Conservation (phyloP, 2,329 filamentous ascomycete genomes). For the Zalaria obscura region DNA sequence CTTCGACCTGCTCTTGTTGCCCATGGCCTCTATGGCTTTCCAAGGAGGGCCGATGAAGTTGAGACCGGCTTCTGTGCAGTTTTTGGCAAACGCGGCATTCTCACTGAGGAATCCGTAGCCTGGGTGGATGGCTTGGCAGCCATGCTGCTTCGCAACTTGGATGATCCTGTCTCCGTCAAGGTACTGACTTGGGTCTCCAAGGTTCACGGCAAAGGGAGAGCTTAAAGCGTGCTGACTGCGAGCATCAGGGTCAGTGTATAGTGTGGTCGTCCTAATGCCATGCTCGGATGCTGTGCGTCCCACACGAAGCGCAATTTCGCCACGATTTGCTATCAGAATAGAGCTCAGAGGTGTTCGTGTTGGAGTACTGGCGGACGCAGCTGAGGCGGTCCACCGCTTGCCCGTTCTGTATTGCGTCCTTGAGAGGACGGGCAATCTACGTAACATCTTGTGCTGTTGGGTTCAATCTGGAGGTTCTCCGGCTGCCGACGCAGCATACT, state of each 20-base stretch:
- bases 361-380: slow-evolving; percentile 6
- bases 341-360: slow-evolving; percentile 32
- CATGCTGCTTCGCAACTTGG: slow-evolving; percentile 67
- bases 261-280: slow-evolving; percentile 82
- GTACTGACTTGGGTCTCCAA: slow-evolving; percentile 74
- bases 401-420: neutral
- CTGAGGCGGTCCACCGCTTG: neutral
- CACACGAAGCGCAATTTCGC: slow-evolving; percentile 91
- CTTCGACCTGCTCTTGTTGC: slow-evolving; percentile 82
- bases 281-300: slow-evolving; percentile 75
- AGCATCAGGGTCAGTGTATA: slow-evolving; percentile 89
- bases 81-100: slow-evolving; percentile 78
- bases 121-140: slow-evolving; percentile 84
- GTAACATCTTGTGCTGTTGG: slow-evolving; percentile 3
- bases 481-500: no score
- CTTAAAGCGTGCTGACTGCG: slow-evolving; percentile 75
- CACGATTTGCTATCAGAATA: slow-evolving; percentile 89
- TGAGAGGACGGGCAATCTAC: neutral
- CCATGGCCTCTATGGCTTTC: slow-evolving; percentile 69
- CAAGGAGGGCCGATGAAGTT: slow-evolving; percentile 86
- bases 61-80: slow-evolving; percentile 78
- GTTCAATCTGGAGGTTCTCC: no score
- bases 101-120: slow-evolving; percentile 93
- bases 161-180: slow-evolving; percentile 91
- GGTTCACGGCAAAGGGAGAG: slow-evolving; percentile 68